Base-by-base conservation (phyloP, 2,329 filamentous ascomycete genomes). In the Metarhizium robertsii region DNA sequence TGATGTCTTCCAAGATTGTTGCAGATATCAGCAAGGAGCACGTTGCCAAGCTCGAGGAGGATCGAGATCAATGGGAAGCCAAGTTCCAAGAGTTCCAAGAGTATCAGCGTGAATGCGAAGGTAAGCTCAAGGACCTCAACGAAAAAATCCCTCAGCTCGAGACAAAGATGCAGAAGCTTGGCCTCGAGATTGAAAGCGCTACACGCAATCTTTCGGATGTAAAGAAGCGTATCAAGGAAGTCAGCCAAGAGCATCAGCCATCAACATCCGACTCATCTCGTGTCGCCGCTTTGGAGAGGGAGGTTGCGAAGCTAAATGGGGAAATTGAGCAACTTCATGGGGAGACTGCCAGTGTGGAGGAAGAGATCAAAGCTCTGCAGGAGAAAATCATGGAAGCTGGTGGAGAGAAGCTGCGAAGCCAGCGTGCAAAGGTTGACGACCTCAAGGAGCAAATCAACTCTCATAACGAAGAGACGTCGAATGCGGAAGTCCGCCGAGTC, bases 341-440 rank as follows among this genome's bases (percentile, higher is more conserved):
- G 10, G 90, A 97, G 71, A 96, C 88, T n/a, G 83, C 88, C 1
- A 94, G 86, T 49, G 85, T 96, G 8, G 94, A 99, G 68, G 85
- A 86, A 30, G 94, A 97, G 70, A 97, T 99, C 72, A 92, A 95
- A 72, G 80, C 80, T 20, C 78, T 99, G 1, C 92, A 99, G 68
- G 87, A 94, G 78, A 95, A 92, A 77, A 99, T 99, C 66, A 97
- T 99, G 94, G 87, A 96, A 71, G 87, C 96, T 60, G 94, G 94
- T 66, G 94, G 94, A 71, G 91, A 97, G 65, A 91, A 90, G 72
- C 83, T 99, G 18, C 86, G 94, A 55, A 83, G 86, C 18, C 92
- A 99, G 68, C 92, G 94, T 63, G 85, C 90, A 58, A 95, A 88
- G 75, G 91, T 99, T 38, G 92, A 97, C 67, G 81, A 85, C 6